Conservation (phyloP, 192 early-diverging fungal genomes). For the Coemansia sp. region DNA sequence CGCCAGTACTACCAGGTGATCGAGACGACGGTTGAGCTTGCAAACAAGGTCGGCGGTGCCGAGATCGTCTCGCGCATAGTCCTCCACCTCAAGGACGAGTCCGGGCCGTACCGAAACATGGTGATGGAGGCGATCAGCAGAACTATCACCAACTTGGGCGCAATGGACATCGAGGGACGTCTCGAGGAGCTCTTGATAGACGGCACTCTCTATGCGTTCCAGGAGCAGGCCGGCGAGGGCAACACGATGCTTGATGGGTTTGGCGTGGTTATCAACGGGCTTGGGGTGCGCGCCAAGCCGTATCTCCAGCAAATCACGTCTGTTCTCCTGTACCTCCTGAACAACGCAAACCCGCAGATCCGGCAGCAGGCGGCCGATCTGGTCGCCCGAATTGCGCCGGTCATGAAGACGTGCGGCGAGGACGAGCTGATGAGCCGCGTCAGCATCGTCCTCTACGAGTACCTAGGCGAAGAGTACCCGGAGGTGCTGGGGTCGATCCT, state of each 20-base stretch:
- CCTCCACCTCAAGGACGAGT: conserved; percentile 93
- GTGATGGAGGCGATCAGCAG: conserved; percentile 95
- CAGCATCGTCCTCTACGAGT: conserved; percentile 93
- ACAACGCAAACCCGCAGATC: conserved; percentile 94
- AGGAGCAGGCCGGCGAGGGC: conserved; percentile 96
- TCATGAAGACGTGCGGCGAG: conserved; percentile 92
- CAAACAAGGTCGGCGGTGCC: conserved; percentile 88
- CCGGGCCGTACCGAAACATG: conserved; percentile 92
- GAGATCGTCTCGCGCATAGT: conserved; percentile 87
- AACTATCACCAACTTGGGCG: conserved; percentile 73
- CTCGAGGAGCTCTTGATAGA: conserved; percentile 96
- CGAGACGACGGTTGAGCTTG: conserved; percentile 94
- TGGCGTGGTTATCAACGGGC: conserved; percentile 88
- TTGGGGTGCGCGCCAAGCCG: conserved; percentile 85
- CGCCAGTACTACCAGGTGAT: conserved; percentile 91
- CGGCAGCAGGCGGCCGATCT: conserved; percentile 98
- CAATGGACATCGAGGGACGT: conserved; percentile 86
- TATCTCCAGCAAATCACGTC: conserved; percentile 93
- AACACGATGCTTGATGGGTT: conserved; percentile 92
- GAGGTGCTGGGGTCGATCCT: conserved; percentile 96
- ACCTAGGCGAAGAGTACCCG: conserved; percentile 98
- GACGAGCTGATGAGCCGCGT: conserved; percentile 93
- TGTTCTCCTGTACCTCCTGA: conserved; percentile 94
- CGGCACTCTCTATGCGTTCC: conserved; percentile 96
- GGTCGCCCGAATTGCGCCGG: conserved; percentile 89